Evolutionary conservation across 805 yeast genomes (phyloP).

Genomic region (Candida khao-thaluensis): DNA sequence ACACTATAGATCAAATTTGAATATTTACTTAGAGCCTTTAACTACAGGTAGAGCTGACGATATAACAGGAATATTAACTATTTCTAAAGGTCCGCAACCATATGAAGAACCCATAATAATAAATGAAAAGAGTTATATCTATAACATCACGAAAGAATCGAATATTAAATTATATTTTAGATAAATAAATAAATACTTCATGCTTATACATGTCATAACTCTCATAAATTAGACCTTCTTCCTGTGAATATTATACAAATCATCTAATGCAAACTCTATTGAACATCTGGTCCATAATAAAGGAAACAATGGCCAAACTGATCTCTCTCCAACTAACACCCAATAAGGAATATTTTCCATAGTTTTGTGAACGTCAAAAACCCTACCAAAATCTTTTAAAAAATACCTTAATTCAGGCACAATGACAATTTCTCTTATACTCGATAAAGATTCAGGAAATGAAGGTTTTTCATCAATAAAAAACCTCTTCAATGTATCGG

Average conservation of each 20-base stretch:
- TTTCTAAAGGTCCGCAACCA: slow-evolving; percentile 55
- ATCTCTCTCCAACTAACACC: slow-evolving; percentile 85
- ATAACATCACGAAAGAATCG: slow-evolving; percentile 55
- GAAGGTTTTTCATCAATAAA: slow-evolving; percentile 79
- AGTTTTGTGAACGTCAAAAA: slow-evolving; percentile 72
- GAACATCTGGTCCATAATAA: slow-evolving; percentile 84
- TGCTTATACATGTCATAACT: background rate
- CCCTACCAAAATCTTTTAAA: slow-evolving; percentile 67
- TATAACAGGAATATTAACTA: slow-evolving; percentile 67
- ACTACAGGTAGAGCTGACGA: slow-evolving; percentile 82
- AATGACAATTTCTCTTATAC: slow-evolving; percentile 74
- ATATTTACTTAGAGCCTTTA: slow-evolving; percentile 63
- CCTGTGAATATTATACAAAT: slow-evolving; percentile 52
- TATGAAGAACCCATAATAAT: slow-evolving; percentile 16
- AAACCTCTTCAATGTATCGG: slow-evolving; percentile 66
- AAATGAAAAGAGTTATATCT: slow-evolving; percentile 63
- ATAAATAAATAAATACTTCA: too few relatives aligned
- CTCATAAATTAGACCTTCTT: slow-evolving; percentile 18
- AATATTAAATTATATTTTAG: slow-evolving; percentile 45
- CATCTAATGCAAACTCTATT: slow-evolving; percentile 85
- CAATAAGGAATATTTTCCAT: slow-evolving; percentile 80
- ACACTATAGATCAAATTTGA: slow-evolving; percentile 49
- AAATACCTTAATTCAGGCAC: slow-evolving; percentile 82
- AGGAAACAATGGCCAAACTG: slow-evolving; percentile 90
- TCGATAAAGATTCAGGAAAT: slow-evolving; percentile 66